Evolutionary conservation across 768 basidiomycete genomes (phyloP), one percentile per base, ranked within the genome.

Genomic region (Tremella mesenterica): DNA sequence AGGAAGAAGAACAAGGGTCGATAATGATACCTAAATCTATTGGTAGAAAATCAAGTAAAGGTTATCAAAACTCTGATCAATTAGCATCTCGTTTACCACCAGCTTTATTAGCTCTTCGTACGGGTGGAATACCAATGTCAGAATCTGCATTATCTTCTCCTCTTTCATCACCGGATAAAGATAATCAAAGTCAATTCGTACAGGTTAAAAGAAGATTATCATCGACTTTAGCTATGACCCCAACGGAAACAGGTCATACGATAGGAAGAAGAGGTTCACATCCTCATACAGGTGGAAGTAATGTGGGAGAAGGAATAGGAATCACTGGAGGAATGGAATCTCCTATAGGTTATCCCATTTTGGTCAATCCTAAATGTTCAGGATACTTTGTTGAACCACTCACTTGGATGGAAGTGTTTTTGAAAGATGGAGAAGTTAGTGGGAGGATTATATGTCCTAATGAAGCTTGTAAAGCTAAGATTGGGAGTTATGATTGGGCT

Each of bases 401-500:
- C 82, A 85, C 83, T 65, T 99, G 93, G 95, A 99, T 99, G 93
- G 83, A 89, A 46, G 79, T 83, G 4, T 80, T 85, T 61, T 75
- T 96, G 8, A 78, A 81, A 30, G 72, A 76, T n/a, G 92, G 90
- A 0, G 79, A 83, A 39, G 75, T 92, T 31, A 80, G 83, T 0
- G 95, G 95, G 16, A 95, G 91, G 78, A 86, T 99, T 60, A 54
- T 80, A 0, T 99, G 95, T 63, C 95, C 95, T 3, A 93, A 92
- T 72, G 79, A 83, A 64, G 90, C 87, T 65, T 99, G 95, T 64
- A 79, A 80, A 2, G 83, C 81, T 23, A 99, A 99, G 75, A 78
- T 99, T 16, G 95, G 95, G 2, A 95, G 88, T 70, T 97, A 84
- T 63, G 91, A 95, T 69, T 99, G 95, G 95, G 89, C 91, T 4